Conservation (phyloP, 495 filamentous ascomycete genomes). For the Aspergillus campestris region DNA sequence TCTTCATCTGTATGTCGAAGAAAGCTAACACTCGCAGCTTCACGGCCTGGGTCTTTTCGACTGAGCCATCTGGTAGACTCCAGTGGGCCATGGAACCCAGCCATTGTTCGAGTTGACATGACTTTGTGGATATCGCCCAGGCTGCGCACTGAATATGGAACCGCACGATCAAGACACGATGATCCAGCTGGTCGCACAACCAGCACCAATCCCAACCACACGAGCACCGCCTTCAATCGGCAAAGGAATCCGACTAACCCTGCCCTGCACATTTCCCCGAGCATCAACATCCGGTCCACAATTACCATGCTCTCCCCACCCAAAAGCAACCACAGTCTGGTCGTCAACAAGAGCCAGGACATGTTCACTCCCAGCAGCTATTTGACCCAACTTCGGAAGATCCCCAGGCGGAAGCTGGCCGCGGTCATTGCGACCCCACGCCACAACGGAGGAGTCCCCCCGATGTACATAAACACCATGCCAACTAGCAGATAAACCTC, state of each 20-base stretch:
- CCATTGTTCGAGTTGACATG: too few species aligned
- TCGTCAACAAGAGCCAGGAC: constrained; percentile 56
- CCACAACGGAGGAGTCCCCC: constrained; percentile 19
- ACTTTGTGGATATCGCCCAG: too few species aligned
- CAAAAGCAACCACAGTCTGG: constrained; percentile 64
- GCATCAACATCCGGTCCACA: constrained; percentile 61
- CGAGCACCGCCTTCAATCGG: constrained; percentile 16
- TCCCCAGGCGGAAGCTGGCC: constrained; percentile 63
- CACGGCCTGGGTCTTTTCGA: constrained; percentile 40
- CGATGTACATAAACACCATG: constrained; percentile 63
- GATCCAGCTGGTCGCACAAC: constrained; percentile 86
- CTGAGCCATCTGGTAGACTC: constrained; percentile 10
- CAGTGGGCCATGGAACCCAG: too few species aligned
- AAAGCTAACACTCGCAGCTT: constrained; percentile 22
- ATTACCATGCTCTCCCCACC: constrained; percentile 97
- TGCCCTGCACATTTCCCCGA: constrained; percentile 56
- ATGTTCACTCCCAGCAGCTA: constrained; percentile 87
- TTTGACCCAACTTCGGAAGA: constrained; percentile 39
- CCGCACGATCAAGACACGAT: constrained; percentile 33
- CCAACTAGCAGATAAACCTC: constrained; percentile 63
- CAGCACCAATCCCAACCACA: constrained; percentile 59
- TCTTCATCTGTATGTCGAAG: neutral
- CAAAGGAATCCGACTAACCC: constrained; percentile 53
- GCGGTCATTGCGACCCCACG: constrained; percentile 73
- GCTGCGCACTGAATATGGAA: neutral